phyloP scores from a whole-genome alignment of 768 basidiomycete genomes.

The Coprinellus micaceus region DNA sequence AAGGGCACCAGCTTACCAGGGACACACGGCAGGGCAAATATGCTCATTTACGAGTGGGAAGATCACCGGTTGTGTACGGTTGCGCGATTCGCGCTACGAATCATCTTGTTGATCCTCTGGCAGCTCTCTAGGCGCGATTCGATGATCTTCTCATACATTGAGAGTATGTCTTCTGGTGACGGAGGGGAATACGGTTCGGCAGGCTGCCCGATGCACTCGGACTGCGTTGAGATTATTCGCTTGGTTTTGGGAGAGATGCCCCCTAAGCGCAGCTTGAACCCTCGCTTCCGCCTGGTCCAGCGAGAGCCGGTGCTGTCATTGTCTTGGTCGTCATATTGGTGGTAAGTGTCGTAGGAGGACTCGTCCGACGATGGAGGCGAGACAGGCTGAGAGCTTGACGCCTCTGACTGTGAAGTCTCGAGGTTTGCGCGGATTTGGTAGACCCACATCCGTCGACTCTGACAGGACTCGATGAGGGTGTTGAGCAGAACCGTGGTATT shows the following conservation, averaged over 20 bases:
- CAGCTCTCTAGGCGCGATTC: slow-evolving; percentile 76
- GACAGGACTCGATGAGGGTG: slow-evolving; percentile 62
- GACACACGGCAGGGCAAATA: no score
- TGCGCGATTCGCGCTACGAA: slow-evolving; percentile 41
- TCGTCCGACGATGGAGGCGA: not conserved
- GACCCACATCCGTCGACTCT: slow-evolving; percentile 70
- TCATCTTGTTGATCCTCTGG: slow-evolving; percentile 57
- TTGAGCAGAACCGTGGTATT: slow-evolving; percentile 59
- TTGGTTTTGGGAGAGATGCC: slow-evolving; percentile 21
- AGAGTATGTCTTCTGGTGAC: slow-evolving; percentile 48
- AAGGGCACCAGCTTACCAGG: no score
- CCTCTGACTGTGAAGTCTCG: slow-evolving; percentile 38
- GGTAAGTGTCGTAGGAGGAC: slow-evolving; percentile 1
- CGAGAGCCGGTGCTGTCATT: slow-evolving; percentile 15
- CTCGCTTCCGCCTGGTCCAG: slow-evolving; percentile 59
- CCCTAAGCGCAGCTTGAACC: slow-evolving; percentile 46
- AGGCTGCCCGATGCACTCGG: slow-evolving; percentile 13
- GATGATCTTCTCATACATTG: slow-evolving; percentile 70
- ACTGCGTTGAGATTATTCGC: slow-evolving; percentile 18
- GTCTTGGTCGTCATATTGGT: not conserved
- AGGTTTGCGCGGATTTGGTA: slow-evolving; percentile 61
- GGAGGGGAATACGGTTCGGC: slow-evolving; percentile 14
- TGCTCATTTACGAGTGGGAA: no score
- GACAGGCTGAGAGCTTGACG: slow-evolving; percentile 5
- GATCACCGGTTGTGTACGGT: slow-evolving; percentile 25